Evolutionary conservation across 148 eudicot species (phyloP).

Genomic region (Rhododendron ferrugineum): DNA sequence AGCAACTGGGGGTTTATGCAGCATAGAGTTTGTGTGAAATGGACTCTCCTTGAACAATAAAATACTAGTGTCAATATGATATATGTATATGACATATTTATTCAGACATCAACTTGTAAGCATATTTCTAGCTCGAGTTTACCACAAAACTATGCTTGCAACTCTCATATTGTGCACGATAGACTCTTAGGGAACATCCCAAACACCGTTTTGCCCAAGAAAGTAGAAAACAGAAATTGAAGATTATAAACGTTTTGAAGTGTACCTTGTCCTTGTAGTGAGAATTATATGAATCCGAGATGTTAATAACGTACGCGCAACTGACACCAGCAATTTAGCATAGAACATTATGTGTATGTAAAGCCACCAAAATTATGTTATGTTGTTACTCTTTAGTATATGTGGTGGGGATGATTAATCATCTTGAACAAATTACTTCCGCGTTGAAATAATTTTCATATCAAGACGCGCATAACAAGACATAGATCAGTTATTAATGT

Average conservation of each 20-base stretch:
- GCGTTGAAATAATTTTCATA: background rate
- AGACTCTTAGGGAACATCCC: background rate
- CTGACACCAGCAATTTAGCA: background rate
- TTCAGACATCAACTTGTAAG: background rate
- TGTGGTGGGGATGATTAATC: background rate
- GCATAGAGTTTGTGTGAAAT: background rate
- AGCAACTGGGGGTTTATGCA: background rate
- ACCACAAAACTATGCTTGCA: background rate
- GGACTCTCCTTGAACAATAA: background rate
- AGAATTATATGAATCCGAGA: background rate
- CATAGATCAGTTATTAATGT: background rate
- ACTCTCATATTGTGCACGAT: background rate
- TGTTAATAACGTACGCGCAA: background rate
- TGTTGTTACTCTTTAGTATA: background rate
- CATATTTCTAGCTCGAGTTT: background rate
- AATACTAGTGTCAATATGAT: background rate
- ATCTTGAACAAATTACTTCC: background rate
- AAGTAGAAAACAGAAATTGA: background rate
- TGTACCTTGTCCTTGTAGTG: background rate
- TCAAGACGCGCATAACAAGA: background rate
- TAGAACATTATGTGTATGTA: background rate
- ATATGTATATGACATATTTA: background rate
- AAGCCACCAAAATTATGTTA: background rate
- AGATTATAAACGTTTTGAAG: background rate
- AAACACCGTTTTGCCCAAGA: background rate